Percentiles rank a stretch among this genome's conserved stretches.
These are phyloP conservation scores for Penicillium fuscoglaucum DNA, from an alignment of 2,329 filamentous ascomycete genomes.

Conservation along the genomic window DNA sequence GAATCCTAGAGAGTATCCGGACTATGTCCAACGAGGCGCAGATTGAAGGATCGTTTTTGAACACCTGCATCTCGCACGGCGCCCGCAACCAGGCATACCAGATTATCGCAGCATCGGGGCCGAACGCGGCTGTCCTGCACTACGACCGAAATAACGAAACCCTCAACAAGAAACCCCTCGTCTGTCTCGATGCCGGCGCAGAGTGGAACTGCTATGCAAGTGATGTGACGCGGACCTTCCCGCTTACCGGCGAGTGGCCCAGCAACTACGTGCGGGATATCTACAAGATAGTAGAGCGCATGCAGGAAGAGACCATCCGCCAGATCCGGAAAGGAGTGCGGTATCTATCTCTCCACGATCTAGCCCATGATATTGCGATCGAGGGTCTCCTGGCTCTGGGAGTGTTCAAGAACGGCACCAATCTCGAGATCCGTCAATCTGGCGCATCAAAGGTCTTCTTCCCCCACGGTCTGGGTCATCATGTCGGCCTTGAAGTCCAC, in stretches of 20 bases:
- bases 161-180: slow-evolving; percentile 69
- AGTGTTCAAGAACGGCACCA: slow-evolving; percentile 65
- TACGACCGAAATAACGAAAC: slow-evolving; percentile 78
- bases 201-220: slow-evolving; percentile 74
- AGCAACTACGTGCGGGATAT: slow-evolving; percentile 69
- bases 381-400: slow-evolving; percentile 74
- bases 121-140: slow-evolving; percentile 80
- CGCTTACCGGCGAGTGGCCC: slow-evolving; percentile 64
- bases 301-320: slow-evolving; percentile 78
- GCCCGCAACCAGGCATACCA: slow-evolving; percentile 84
- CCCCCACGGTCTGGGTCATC: slow-evolving; percentile 56
- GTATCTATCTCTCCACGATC: slow-evolving; percentile 80
- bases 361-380: slow-evolving; percentile 79
- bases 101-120: slow-evolving; percentile 78
- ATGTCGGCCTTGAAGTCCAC: slow-evolving; percentile 54
- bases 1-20: slow-evolving; percentile 61
- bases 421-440: slow-evolving; percentile 48
- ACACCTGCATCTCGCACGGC: slow-evolving; percentile 71
- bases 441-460: slow-evolving; percentile 44
- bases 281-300: slow-evolving; percentile 79
- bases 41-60: slow-evolving; percentile 77
- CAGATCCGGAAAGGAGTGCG: slow-evolving; percentile 70
- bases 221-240: slow-evolving; percentile 81
- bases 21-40: slow-evolving; percentile 75
- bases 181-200: slow-evolving; percentile 81